These are phyloP conservation scores for Plasmodium gonderi DNA, from an alignment of 169 alveolate species.

Conservation along the genomic window DNA sequence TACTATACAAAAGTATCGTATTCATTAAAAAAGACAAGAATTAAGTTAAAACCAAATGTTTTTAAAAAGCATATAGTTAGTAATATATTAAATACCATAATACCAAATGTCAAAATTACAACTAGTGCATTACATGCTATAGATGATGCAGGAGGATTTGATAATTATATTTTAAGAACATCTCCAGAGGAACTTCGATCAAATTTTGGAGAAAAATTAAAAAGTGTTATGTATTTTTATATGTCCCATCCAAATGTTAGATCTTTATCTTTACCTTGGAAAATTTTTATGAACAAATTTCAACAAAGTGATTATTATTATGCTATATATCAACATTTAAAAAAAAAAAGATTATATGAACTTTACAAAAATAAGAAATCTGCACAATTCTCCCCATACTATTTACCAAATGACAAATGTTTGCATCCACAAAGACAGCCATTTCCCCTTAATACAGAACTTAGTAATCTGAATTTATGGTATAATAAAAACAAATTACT, in stretches of 20 bases:
- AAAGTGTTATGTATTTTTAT: conserved; percentile 87
- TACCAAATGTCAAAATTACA: conserved; percentile 87
- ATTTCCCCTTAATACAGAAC: conserved; percentile 81
- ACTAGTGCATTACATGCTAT: conserved; percentile 91
- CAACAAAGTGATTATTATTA: conserved; percentile 77
- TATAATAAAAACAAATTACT: conserved; percentile 75
- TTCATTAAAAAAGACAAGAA: conserved; percentile 84
- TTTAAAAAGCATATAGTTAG: conserved; percentile 83
- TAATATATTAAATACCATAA: conserved; percentile 81
- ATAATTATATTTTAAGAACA: conserved; percentile 87
- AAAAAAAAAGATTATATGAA: conserved; percentile 76
- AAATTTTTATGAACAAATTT: conserved; percentile 78
- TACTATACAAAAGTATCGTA: conserved; percentile 86
- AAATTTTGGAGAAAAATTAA: conserved; percentile 87
- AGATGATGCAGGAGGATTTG: conserved; percentile 91
- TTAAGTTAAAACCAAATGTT: conserved; percentile 84
- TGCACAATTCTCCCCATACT: conserved; percentile 83
- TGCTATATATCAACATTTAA: conserved; percentile 81
- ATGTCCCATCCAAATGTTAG: conserved; percentile 70
- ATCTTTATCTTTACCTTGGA: conserved; percentile 83
- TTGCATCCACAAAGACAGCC: conserved; percentile 72
- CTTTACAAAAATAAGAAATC: conserved; percentile 59
- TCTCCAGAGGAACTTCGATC: conserved; percentile 91
- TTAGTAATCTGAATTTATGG: conserved; percentile 69
- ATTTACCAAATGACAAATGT: conserved; percentile 78